Evolutionary conservation across 176 grass and related monocot species (phyloP).

Genomic region (Carex parvula): DNA sequence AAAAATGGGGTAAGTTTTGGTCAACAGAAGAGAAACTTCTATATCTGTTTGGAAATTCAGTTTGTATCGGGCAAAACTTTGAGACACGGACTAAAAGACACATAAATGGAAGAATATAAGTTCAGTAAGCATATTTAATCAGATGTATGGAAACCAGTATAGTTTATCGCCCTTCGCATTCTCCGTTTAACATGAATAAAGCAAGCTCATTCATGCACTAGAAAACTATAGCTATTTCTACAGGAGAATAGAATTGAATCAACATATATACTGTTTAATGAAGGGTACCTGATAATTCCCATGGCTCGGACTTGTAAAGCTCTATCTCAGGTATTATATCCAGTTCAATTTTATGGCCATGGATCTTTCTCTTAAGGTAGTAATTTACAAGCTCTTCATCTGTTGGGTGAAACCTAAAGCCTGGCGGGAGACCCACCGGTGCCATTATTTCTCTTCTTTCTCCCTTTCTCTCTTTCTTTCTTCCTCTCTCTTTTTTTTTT

Average conservation of each 20-base stretch:
- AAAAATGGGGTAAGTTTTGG: not conserved
- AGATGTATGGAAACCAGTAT: not conserved
- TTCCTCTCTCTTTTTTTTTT: slow-evolving; percentile 51
- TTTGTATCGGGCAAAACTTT: not conserved
- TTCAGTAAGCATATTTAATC: not conserved
- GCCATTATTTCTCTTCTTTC: slow-evolving; percentile 60
- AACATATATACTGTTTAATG: not conserved
- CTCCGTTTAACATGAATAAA: not conserved
- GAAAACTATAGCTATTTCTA: slow-evolving; percentile 4
- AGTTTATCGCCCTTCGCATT: not conserved
- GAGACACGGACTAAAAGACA: not conserved
- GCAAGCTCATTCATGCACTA: not conserved
- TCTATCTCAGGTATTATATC: slow-evolving; percentile 96
- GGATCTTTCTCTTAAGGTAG: slow-evolving; percentile 98
- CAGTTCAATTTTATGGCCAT: slow-evolving; percentile 84
- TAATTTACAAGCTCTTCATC: slow-evolving; percentile 98
- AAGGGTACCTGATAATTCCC: slow-evolving; percentile 78
- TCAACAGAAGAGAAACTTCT: not conserved
- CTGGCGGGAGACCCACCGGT: slow-evolving; percentile 86
- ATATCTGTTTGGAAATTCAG: not conserved
- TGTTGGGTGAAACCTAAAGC: slow-evolving; percentile 96
- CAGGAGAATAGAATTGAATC: not conserved
- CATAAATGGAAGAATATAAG: not conserved
- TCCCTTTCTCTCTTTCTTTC: slow-evolving; percentile 35
- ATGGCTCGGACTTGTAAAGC: slow-evolving; percentile 97